Percentiles rank a stretch among this genome's conserved stretches.
Evolutionary conservation across 139 green algal genomes (phyloP).

Genomic region (Pleodorina starrii): DNA sequence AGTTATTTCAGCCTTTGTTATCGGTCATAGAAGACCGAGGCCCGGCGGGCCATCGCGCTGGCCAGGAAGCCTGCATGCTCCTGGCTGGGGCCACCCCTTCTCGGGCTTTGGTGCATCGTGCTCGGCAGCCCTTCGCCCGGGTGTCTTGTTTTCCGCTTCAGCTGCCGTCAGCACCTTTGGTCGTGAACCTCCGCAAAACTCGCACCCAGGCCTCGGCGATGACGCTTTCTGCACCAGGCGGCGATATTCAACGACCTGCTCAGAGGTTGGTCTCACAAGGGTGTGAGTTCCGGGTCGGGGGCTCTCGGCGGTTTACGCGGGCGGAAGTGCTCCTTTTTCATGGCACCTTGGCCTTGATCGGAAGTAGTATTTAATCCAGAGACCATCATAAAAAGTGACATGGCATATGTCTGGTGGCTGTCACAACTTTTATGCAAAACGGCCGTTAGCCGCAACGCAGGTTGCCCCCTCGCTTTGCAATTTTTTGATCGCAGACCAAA

Average conservation of each 20-base stretch:
- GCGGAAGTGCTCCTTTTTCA: too few species aligned
- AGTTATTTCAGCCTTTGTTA: neutral
- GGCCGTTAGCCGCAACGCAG: neutral
- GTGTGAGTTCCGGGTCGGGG: too few species aligned
- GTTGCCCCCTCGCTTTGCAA: too few species aligned
- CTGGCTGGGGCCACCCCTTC: neutral
- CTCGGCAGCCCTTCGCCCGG: neutral
- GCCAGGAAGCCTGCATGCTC: conserved; percentile 12
- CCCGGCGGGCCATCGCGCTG: neutral
- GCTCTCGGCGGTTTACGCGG: too few species aligned
- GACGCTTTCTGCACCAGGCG: neutral
- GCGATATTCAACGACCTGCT: neutral
- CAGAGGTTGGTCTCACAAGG: neutral
- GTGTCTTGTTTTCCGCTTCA: neutral
- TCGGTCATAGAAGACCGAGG: neutral
- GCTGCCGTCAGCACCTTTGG: conserved; percentile 8
- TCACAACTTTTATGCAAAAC: too few species aligned
- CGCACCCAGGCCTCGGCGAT: neutral
- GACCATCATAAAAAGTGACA: too few species aligned
- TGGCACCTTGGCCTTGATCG: too few species aligned
- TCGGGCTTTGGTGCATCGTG: conserved; percentile 13
- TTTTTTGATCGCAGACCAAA: neutral
- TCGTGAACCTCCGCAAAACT: neutral
- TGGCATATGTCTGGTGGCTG: too few species aligned
- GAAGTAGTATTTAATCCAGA: too few species aligned